A percentile compares a stretch with the other conserved stretches of the same genome.
These are phyloP conservation scores for Gossypium sturtianum DNA, from an alignment of 345 rosid species.

Conservation along the genomic window DNA sequence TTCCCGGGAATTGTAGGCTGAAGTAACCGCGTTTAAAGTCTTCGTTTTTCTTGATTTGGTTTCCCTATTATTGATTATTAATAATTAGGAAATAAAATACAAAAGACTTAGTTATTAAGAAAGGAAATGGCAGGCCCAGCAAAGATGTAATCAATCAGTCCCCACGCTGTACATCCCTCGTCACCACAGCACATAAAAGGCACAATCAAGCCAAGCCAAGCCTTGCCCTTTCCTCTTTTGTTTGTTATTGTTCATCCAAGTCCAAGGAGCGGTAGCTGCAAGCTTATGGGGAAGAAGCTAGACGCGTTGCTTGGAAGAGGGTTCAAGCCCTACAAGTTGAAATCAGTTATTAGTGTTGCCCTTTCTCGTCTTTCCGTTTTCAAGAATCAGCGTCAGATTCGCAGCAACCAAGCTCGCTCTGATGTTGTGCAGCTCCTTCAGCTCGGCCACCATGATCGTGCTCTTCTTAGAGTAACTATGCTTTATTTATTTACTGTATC, in stretches of 20 bases:
- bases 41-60: no score
- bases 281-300: conserved; percentile 68
- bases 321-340: conserved; percentile 64
- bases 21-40: no score
- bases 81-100: no score
- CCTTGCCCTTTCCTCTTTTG: not conserved
- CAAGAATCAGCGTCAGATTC: conserved; percentile 61
- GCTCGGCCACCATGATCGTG: conserved; percentile 61
- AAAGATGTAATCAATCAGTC: not conserved
- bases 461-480: conserved; percentile 56
- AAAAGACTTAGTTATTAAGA: not conserved
- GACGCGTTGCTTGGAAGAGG: conserved; percentile 67
- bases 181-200: not conserved
- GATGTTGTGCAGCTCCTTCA: conserved; percentile 80
- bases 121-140: not conserved
- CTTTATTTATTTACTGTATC: not conserved
- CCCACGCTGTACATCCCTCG: not conserved
- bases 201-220: not conserved
- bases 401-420: conserved; percentile 52
- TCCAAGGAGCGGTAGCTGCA: not conserved
- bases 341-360: conserved; percentile 50
- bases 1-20: no score
- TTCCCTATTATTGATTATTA: no score
- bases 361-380: conserved; percentile 60
- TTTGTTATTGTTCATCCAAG: not conserved